Evolutionary conservation across 805 yeast species (phyloP), one percentile per base, ranked within the genome.

Genomic region (Metschnikowia lachancei): DNA sequence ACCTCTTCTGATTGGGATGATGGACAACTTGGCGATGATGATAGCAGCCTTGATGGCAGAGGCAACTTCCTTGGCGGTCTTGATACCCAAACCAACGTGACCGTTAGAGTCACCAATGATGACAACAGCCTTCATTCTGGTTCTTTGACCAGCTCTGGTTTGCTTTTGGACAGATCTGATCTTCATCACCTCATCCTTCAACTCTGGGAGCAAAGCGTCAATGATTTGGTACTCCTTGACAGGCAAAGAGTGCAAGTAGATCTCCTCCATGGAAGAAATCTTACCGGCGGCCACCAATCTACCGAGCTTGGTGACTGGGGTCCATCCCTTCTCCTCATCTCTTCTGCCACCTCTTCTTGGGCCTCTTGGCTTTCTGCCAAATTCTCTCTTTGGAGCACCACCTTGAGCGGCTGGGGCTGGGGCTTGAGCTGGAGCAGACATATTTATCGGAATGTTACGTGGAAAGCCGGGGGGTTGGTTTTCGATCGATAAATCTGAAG

Each of bases 131-230:
- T 95, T 95, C 86, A 94, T 91, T 85, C 99, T 90, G 80, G 98
- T 94, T 85, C 99, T 92, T 85, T 94, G 99, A 90, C 99, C 99
- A 70, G 99, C 99, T 81, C 96, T 85, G 84, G 99, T 94, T 82
- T 94, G 99, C 86, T 94, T 94, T 82, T 94, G 99, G 66, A 94
- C 99, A 64, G 99, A 95, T 82, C 92, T 85, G 82, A 94, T 94
- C 89, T 92, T 92, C 99, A 94, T 94, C 72, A 94, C 97, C 81
- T 92, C 96, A 76, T 94, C 99, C 79, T 86, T 84, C 74, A 94
- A 85, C 70, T 79, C 85, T 74, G 99, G 99, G 69, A 94, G 82
- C 76, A 94, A 82, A 71, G 83, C 83, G 82, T 94, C 99, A 69
- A 94, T 87, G 82, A 94, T 87, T 83, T 94, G 98, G 87, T 78